A percentile compares a stretch with the other conserved stretches of the same genome.
Evolutionary conservation across 2,329 filamentous ascomycete species (phyloP).

Genomic region (Epichloe sylvatica): DNA sequence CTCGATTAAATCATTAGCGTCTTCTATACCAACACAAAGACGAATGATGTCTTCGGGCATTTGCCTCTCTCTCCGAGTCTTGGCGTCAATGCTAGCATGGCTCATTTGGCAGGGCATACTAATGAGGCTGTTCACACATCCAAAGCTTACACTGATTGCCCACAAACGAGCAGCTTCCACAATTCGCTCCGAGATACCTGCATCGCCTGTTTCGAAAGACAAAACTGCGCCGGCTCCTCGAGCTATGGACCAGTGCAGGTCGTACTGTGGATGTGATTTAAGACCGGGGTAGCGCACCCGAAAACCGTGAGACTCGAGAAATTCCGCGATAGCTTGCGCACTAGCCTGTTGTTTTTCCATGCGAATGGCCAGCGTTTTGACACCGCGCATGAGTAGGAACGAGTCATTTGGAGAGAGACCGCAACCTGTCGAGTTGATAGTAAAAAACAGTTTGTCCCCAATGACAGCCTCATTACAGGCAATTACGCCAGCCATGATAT

Average conservation of each 20-base stretch:
- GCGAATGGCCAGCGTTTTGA: constrained; percentile 92
- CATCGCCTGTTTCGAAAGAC: constrained; percentile 88
- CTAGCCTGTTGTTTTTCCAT: constrained; percentile 98
- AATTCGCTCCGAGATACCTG: constrained; percentile 72
- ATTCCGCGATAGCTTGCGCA: constrained; percentile 79
- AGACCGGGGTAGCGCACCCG: constrained; percentile 89
- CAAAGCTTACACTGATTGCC: constrained; percentile 94
- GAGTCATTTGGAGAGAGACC: constrained; percentile 91
- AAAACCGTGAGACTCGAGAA: constrained; percentile 84
- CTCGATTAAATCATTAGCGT: constrained; percentile 80
- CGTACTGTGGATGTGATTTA: constrained; percentile 90
- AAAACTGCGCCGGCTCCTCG: constrained; percentile 87
- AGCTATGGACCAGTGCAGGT: constrained; percentile 89
- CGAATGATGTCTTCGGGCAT: constrained; percentile 96
- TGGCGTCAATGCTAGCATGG: constrained; percentile 93
- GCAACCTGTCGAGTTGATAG: constrained; percentile 92
- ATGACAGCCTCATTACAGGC: constrained; percentile 72
- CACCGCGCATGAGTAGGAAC: constrained; percentile 84
- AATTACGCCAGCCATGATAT: constrained; percentile 96
- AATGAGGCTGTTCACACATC: constrained; percentile 95
- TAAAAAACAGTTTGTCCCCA: constrained; percentile 89
- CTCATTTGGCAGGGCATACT: constrained; percentile 99
- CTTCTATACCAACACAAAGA: constrained; percentile 92
- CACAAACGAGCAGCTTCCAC: constrained; percentile 85
- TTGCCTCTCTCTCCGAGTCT: constrained; percentile 74